Evolutionary conservation across 2,329 filamentous ascomycete species (phyloP).

Genomic region (Sporothrix sp.): DNA sequence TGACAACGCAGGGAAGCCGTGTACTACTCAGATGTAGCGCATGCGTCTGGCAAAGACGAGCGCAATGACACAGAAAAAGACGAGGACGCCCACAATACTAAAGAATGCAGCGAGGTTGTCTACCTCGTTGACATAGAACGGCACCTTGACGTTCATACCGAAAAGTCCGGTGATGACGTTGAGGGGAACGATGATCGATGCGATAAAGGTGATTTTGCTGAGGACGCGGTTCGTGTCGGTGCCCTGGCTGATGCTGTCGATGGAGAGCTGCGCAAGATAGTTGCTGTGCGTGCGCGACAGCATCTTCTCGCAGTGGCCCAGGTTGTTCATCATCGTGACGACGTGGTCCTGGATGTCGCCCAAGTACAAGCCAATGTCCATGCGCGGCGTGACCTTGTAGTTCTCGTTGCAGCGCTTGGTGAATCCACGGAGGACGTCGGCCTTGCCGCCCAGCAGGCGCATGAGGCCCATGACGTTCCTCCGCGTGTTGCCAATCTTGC

Average conservation of each 20-base stretch:
- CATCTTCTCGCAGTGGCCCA: conserved; percentile 96
- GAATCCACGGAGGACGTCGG: conserved; percentile 95
- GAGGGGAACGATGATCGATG: conserved; percentile 89
- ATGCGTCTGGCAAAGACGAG: conserved; percentile 36
- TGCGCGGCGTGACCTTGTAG: conserved; percentile 87
- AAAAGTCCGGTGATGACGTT: conserved; percentile 84
- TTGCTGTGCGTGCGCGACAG: conserved; percentile 88
- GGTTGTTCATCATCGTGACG: conserved; percentile 96
- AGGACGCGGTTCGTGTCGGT: conserved; percentile 82
- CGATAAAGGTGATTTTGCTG: conserved; percentile 89
- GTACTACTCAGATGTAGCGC: conserved; percentile 40
- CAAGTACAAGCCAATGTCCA: conserved; percentile 93
- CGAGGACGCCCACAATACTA: conserved; percentile 42
- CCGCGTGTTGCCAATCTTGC: conserved; percentile 78
- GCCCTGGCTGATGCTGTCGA: conserved; percentile 81
- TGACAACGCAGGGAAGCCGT: neutral
- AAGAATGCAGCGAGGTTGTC: conserved; percentile 47
- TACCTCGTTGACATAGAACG: conserved; percentile 40
- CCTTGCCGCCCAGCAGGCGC: conserved; percentile 88
- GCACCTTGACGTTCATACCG: conserved; percentile 77
- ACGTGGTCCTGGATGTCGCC: conserved; percentile 99
- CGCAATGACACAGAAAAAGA: conserved; percentile 40
- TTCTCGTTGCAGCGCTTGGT: conserved; percentile 98
- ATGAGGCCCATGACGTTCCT: conserved; percentile 93
- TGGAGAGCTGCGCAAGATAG: conserved; percentile 87